Percentiles rank a stretch among this genome's conserved stretches.
Conservation (phyloP, 495 filamentous ascomycete species). For the Trichoderma parareesei region DNA sequence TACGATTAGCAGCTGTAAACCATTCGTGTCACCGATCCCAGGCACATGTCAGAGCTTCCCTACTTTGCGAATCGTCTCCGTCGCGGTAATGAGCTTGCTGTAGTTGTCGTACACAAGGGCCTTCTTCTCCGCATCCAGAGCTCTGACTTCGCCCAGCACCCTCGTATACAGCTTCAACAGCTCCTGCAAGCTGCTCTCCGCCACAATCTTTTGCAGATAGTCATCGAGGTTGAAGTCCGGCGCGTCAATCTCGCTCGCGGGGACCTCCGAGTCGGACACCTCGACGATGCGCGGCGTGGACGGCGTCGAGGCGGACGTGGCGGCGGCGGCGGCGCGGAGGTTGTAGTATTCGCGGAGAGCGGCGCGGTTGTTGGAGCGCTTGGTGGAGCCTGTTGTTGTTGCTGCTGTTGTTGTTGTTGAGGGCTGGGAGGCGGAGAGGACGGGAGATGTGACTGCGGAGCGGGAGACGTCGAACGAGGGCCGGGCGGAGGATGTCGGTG, state of each 20-base stretch:
- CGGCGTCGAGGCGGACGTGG: conserved; percentile 5
- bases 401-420: conserved; percentile 22
- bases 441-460: conserved; percentile 35
- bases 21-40: neutral
- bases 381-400: conserved; percentile 12
- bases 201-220: conserved; percentile 58
- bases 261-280: conserved; percentile 32
- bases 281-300: conserved; percentile 30
- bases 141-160: conserved; percentile 69
- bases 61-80: conserved; percentile 82
- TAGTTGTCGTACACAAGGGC: conserved; percentile 98
- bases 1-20: neutral
- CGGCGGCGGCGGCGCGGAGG: conserved; percentile 31
- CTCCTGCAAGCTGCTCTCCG: conserved; percentile 54
- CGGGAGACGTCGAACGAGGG: conserved; percentile 60
- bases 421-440: conserved; percentile 31
- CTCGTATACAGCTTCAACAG: conserved; percentile 56
- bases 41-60: conserved; percentile 13
- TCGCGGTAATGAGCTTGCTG: conserved; percentile 86
- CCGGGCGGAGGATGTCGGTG: conserved; percentile 63
- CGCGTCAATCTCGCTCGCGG: conserved; percentile 46
- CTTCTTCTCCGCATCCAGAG: conserved; percentile 90
- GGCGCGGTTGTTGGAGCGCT: conserved; percentile 48
- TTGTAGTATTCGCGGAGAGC: conserved; percentile 94
- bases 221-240: conserved; percentile 46